Conservation (phyloP, 1,284 basidiomycete species). For the Marasmius tenuissimus region DNA sequence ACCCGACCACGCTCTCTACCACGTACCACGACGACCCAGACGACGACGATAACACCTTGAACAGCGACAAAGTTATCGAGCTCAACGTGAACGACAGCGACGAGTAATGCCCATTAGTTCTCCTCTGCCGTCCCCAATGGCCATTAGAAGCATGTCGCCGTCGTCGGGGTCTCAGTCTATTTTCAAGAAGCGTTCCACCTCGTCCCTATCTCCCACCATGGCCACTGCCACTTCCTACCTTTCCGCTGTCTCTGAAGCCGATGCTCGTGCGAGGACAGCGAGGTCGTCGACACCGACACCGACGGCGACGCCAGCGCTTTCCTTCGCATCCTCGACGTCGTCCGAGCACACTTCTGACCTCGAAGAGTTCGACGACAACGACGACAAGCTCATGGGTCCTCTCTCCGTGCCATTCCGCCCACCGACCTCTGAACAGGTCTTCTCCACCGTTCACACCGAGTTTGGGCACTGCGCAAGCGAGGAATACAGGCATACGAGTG, state of each 20-base stretch:
- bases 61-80: not conserved
- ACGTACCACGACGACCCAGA: not conserved
- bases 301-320: slow-evolving; percentile 64
- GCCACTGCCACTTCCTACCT: slow-evolving; percentile 70
- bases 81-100: not conserved
- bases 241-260: slow-evolving; percentile 68
- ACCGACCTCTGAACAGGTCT: slow-evolving; percentile 75
- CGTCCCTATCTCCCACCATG: slow-evolving; percentile 42
- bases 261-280: slow-evolving; percentile 50
- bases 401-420: slow-evolving; percentile 59
- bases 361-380: slow-evolving; percentile 49
- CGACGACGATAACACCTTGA: not conserved
- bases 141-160: slow-evolving; percentile 23
- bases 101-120: slow-evolving; percentile 11
- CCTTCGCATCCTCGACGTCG: slow-evolving; percentile 67
- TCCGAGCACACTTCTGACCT: slow-evolving; percentile 59
- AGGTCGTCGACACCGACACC: slow-evolving; percentile 39
- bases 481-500: slow-evolving; percentile 65
- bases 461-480: slow-evolving; percentile 84
- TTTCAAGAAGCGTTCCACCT: slow-evolving; percentile 61
- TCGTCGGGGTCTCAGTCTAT: slow-evolving; percentile 52
- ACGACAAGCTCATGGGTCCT: slow-evolving; percentile 46
- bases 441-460: slow-evolving; percentile 78
- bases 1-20: not conserved
- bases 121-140: slow-evolving; percentile 19